These are phyloP conservation scores for Mychonastes homosphaera DNA, from an alignment of 139 green algal genomes.

Conservation along the genomic window DNA sequence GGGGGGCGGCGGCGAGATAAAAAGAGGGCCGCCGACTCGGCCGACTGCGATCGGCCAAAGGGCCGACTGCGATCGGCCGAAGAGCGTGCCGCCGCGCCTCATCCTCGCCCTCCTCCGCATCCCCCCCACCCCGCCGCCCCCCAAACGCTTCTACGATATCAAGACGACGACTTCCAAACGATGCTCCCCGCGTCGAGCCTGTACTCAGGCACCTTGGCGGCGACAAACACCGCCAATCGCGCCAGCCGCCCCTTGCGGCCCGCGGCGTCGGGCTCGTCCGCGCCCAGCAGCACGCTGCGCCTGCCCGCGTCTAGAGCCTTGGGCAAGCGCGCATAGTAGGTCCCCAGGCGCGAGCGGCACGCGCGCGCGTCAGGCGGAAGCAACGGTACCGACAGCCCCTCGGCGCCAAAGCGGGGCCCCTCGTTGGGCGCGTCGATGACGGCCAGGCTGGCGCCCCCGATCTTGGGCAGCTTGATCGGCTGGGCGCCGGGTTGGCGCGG, in stretches of 20 bases:
- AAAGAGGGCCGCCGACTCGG: too few species aligned
- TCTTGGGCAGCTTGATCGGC: slow-evolving; percentile 60
- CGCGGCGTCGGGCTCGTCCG: slow-evolving; percentile 34
- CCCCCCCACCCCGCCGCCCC: too few species aligned
- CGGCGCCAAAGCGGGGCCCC: slow-evolving; percentile 56
- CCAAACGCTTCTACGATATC: too few species aligned
- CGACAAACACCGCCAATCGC: slow-evolving; percentile 43
- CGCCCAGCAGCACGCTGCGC: slow-evolving; percentile 38
- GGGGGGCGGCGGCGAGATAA: too few species aligned
- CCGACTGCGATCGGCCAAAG: too few species aligned
- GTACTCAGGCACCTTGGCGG: too few species aligned
- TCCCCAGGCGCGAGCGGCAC: slow-evolving; percentile 37
- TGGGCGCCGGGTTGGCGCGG: slow-evolving; percentile 1
- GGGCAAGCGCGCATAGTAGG: slow-evolving; percentile 43
- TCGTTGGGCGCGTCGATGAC: slow-evolving; percentile 44
- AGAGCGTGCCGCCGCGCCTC: too few species aligned
- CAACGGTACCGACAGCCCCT: slow-evolving; percentile 16
- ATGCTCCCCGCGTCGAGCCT: too few species aligned
- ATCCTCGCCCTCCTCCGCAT: too few species aligned
- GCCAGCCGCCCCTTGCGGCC: slow-evolving; percentile 22
- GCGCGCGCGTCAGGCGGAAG: neutral
- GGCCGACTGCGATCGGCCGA: too few species aligned
- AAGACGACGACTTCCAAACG: too few species aligned
- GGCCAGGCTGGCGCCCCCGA: slow-evolving; percentile 40
- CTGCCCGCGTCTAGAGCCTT: too few species aligned